A percentile compares a stretch with the other conserved stretches of the same genome.
These are phyloP conservation scores for Elaeagnus macrophylla DNA, from an alignment of 306 rosid genomes.

Conservation along the genomic window DNA sequence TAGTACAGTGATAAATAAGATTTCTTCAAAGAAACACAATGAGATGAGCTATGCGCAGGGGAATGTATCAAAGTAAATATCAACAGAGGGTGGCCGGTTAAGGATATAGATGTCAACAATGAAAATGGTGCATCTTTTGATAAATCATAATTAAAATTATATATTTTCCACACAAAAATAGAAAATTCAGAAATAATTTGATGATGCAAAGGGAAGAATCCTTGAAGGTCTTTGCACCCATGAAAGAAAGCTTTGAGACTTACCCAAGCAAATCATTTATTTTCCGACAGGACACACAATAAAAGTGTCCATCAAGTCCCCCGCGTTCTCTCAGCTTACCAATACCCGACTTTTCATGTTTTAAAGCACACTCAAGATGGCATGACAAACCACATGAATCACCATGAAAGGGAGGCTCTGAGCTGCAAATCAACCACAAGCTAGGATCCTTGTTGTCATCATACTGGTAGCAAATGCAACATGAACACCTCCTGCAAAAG, in stretches of 20 bases:
- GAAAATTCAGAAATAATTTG: too few species aligned
- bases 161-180: too few species aligned
- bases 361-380: conserved; percentile 96
- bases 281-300: conserved; percentile 77
- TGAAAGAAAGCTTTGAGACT: conserved; percentile 5
- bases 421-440: conserved; percentile 84
- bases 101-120: too few species aligned
- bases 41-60: too few species aligned
- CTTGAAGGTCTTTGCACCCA: too few species aligned
- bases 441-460: conserved; percentile 98
- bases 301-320: conserved; percentile 72
- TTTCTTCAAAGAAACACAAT: too few species aligned
- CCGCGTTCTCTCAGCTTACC: conserved; percentile 32
- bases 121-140: too few species aligned
- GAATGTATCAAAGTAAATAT: too few species aligned
- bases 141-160: too few species aligned
- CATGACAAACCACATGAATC: conserved; percentile 89
- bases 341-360: conserved; percentile 60
- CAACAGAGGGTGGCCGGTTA: too few species aligned
- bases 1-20: too few species aligned
- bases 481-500: conserved; percentile 91
- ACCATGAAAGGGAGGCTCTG: conserved; percentile 75
- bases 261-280: conserved; percentile 87
- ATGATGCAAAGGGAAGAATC: too few species aligned
- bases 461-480: conserved; percentile 75